Conservation (phyloP, 169 alveolate genomes). For the Eimeria sp. region DNA sequence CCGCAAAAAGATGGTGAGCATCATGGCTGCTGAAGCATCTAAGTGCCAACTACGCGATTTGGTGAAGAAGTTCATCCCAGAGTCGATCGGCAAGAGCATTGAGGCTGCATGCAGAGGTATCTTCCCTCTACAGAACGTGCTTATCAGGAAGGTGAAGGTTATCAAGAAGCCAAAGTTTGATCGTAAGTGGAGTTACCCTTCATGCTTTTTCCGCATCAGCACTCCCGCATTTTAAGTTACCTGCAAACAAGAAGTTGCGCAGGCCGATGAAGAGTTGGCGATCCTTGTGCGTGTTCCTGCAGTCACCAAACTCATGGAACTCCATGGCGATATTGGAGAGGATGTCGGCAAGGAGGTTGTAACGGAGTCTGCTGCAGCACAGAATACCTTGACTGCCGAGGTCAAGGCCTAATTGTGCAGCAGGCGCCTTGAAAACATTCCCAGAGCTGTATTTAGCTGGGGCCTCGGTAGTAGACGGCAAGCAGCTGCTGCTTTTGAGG, state of each 20-base stretch:
- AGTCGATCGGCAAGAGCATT: slow-evolving; percentile 97
- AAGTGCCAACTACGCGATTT: slow-evolving; percentile 96
- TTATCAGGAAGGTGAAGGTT: slow-evolving; percentile 98
- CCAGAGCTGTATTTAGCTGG: slow-evolving; percentile 1
- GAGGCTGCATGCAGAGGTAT: slow-evolving; percentile 97
- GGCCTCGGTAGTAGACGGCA: not conserved
- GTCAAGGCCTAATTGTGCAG: slow-evolving; percentile 65
- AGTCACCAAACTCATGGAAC: slow-evolving; percentile 84
- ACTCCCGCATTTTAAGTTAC: not conserved
- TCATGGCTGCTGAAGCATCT: slow-evolving; percentile 97
- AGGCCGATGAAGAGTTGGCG: not conserved
- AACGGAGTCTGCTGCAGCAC: slow-evolving; percentile 80
- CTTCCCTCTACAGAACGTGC: slow-evolving; percentile 98
- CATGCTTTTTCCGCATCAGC: not conserved
- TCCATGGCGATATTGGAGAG: slow-evolving; percentile 78
- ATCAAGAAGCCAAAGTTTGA: slow-evolving; percentile 98
- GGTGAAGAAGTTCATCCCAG: slow-evolving; percentile 97
- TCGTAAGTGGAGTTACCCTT: slow-evolving; percentile 72
- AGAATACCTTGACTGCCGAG: slow-evolving; percentile 82
- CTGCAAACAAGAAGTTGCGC: not conserved
- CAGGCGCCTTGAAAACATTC: not conserved
- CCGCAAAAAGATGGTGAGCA: slow-evolving; percentile 98
- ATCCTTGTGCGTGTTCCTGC: not conserved
- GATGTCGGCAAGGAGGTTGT: slow-evolving; percentile 82
- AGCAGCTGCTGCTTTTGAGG: not conserved